Percentiles rank a stretch among this genome's conserved stretches.
phyloP scores from a whole-genome alignment of 2,329 filamentous ascomycete species.

The Fusarium sp. region DNA sequence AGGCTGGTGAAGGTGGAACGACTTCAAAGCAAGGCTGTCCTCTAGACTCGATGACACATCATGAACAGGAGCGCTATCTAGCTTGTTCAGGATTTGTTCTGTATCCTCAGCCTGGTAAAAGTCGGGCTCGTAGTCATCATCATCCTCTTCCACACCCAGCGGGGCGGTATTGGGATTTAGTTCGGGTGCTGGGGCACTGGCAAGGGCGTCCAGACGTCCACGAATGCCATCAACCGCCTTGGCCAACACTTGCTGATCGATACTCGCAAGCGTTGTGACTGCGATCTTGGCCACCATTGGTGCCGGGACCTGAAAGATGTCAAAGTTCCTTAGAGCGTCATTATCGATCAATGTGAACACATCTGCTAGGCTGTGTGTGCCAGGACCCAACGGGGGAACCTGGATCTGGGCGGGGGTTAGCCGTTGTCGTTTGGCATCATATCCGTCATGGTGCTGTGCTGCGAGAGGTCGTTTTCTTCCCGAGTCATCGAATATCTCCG shows the following conservation, averaged over 20 bases:
- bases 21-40: constrained; percentile 71
- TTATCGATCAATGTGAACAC: constrained; percentile 86
- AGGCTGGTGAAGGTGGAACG: constrained; percentile 83
- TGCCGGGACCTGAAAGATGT: constrained; percentile 81
- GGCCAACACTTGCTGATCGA: constrained; percentile 75
- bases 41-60: constrained; percentile 44
- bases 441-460: constrained; percentile 74
- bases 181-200: constrained; percentile 56
- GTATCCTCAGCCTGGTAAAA: constrained; percentile 81
- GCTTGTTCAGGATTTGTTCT: constrained; percentile 81
- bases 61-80: constrained; percentile 74
- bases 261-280: constrained; percentile 78
- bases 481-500: constrained; percentile 82
- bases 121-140: constrained; percentile 89
- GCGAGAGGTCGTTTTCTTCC: constrained; percentile 81
- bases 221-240: constrained; percentile 76
- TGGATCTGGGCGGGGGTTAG: constrained; percentile 61
- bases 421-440: constrained; percentile 87
- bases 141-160: constrained; percentile 80
- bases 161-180: constrained; percentile 69
- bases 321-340: constrained; percentile 78
- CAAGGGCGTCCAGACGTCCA: constrained; percentile 58
- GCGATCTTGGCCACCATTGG: constrained; percentile 83
- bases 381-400: constrained; percentile 78
- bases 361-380: constrained; percentile 81